Evolutionary conservation across 2,329 filamentous ascomycete species (phyloP), one percentile per base, ranked within the genome.

Genomic region (Fusarium sp.): DNA sequence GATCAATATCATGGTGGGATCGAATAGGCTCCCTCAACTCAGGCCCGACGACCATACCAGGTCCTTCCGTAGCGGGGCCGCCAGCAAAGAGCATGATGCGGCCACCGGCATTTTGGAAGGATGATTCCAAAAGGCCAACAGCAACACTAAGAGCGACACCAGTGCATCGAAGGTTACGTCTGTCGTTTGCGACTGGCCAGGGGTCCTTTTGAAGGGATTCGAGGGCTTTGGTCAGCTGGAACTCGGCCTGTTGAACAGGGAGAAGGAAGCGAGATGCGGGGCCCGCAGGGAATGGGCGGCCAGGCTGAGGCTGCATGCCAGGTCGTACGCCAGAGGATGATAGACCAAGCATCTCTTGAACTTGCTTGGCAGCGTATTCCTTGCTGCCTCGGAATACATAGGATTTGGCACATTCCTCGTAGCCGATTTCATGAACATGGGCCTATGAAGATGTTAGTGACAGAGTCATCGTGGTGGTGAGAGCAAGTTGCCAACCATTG

Each of bases 321-420:
- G 94, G 93, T 69, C 96, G 89, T 67, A 93, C 79, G 35, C 89
- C 88, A 23, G 91, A 84, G 20, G 91, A 87, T 46, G 90, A 85
- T 54, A 97, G 85, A 27, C 94, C 96, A 49, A 99, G 90, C 96
- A 99, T 99, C 76, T 99, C 96, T 80, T 98, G 95, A n/a, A 99
- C 94, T 78, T 98, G 94, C 82, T 98, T 98, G 53, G 94, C 92
- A n/a, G 90, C 87, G 79, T 99, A 99, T 76, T 99, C 96, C 84
- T 98, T 99, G 84, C 90, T 97, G 37, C 96, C 96, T 57, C 95
- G 89, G 86, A 99, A 99, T 40, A 99, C 96, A 75, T 97, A 99
- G 8, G 95, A 97, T 81, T 98, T 99, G 69, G 96, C 93, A 80
- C 96, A 99, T 80, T 98, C 96, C 55, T 92, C 94, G 77, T 99